Evolutionary conservation across 257 asterid genomes (phyloP).

Genomic region (Rauvolfia tetraphylla): DNA sequence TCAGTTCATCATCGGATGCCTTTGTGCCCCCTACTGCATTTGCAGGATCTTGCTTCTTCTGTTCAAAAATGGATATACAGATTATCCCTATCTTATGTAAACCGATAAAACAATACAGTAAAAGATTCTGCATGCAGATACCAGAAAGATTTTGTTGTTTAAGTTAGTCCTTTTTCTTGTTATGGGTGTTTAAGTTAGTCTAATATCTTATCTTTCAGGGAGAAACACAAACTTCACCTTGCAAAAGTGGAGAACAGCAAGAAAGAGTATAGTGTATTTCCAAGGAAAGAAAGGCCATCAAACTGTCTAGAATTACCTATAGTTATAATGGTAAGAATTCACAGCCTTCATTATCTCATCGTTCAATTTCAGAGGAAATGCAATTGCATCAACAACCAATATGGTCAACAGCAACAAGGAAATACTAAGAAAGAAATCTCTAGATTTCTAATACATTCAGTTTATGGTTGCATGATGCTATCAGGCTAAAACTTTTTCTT

Average conservation of each 20-base stretch:
- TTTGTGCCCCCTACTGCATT: slow-evolving; percentile 41
- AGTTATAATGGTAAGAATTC: not conserved
- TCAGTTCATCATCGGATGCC: slow-evolving; percentile 73
- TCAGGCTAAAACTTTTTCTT: not conserved
- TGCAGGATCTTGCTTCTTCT: slow-evolving; percentile 68
- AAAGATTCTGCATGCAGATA: not conserved
- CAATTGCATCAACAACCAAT: not conserved
- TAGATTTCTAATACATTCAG: too few species aligned
- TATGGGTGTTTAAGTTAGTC: not conserved
- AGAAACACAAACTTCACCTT: not conserved
- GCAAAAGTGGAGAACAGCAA: not conserved
- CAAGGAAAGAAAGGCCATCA: not conserved
- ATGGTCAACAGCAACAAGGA: not conserved
- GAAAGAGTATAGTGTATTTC: not conserved
- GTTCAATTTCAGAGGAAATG: not conserved
- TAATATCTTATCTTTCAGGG: not conserved
- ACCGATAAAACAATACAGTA: not conserved
- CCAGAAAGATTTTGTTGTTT: not conserved
- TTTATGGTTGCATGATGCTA: not conserved
- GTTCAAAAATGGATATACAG: slow-evolving; percentile 13
- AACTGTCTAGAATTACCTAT: not conserved
- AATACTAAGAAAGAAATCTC: not conserved
- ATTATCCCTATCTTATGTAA: not conserved
- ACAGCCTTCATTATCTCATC: not conserved
- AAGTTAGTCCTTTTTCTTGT: too few species aligned